Base-by-base conservation (phyloP, 1,284 basidiomycete genomes). In the Ustilago tritici region DNA sequence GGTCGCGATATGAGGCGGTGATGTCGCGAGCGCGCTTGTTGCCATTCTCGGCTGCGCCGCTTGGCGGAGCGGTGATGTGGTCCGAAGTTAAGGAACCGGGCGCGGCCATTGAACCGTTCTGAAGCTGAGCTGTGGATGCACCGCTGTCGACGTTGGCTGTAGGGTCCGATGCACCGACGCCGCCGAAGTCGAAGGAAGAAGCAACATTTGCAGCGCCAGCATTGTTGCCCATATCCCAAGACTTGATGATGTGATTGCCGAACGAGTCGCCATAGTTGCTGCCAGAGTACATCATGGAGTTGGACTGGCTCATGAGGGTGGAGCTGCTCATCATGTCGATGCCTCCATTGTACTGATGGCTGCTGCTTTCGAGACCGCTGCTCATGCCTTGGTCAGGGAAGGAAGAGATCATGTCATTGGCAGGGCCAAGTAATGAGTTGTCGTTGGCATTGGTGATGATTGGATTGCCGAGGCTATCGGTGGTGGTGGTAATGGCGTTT, bases 1-100 rank as follows among this genome's bases (percentile, higher is more conserved):
- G 56, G 36, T 63, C 61, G 32, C 75, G 78, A 40, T 79, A 79
- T n/a, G 69, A 70, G 9, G 70, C 66, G 5, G 70, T 73, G 9
- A 49, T 14, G 61, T 64, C 65, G 53, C 61, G 61, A 8, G 40
- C 17, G 14, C 40, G 31, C 23, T 65, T 59, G 65, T 17, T 56
- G 12, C 36, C 47, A 10, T 50, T 14, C 9, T 38, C 40, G 2
- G 65, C 28, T 14, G 56, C 38, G 12, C 35, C 4, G 8, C 17
- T 31, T n/a, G 58, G 23, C 2, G 65, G 11, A 10, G 47, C 36
- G 6, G 61, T 56, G 19, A 61, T 38, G 34, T 32, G 31, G 23
- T 12, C 40, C 23, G 23, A 28, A 28, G 23, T 28, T 28, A 28
- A 28, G 23, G 23, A 28, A 28, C 3, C 23, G 23, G 23, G n/a